Base-by-base conservation (phyloP, 2,329 filamentous ascomycete genomes). In the Sporothrix globosa region DNA sequence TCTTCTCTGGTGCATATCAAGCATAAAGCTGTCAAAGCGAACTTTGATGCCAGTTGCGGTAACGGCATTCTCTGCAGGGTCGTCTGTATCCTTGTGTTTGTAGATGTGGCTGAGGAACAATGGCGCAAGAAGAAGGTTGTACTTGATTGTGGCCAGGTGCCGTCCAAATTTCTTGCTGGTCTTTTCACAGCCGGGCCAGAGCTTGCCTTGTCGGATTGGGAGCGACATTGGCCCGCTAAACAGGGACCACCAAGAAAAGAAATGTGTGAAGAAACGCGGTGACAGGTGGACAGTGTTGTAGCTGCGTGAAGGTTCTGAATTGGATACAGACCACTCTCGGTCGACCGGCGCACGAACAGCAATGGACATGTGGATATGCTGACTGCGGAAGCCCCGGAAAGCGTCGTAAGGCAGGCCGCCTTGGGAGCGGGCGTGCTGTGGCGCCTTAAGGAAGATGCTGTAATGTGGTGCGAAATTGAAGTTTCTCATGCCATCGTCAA, bases 101-200 rank as follows among this genome's bases (percentile, higher is more conserved):
- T 99, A 99, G 44, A 99, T 93, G 76, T 99, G 96, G 75, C 94
- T 96, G 73, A 99, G 87, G 79, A 97, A 99, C 2, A 99, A 82
- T 0, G 96, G 96, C 2, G 96, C 97, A 19, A 99, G 84, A 3
- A 98, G 85, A 27, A 99, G 82, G 73, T 95, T 97, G 82, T 98
- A 98, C 83, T 99, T 99, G 83, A 99, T 94, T 10, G 96, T 99
- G n/a, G 93, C 95, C 73, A 99, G 83, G 80, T 99, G 96, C 66
- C 96, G 88, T 17, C 95, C 95, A 78, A 99, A 99, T 79, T 99
- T 99, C 82, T 99, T 99, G 84, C 93, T 97, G 60, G 93, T 96
- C 83, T 97, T 97, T 75, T 97, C 96, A 30, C 93, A 87, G 0
- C 93, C 93, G 6, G 94, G 95, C 89, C 94, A 99, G 3, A 99